Evolutionary conservation across 345 rosid species (phyloP), one percentile per base, ranked within the genome.

Genomic region (Balakata baccata): DNA sequence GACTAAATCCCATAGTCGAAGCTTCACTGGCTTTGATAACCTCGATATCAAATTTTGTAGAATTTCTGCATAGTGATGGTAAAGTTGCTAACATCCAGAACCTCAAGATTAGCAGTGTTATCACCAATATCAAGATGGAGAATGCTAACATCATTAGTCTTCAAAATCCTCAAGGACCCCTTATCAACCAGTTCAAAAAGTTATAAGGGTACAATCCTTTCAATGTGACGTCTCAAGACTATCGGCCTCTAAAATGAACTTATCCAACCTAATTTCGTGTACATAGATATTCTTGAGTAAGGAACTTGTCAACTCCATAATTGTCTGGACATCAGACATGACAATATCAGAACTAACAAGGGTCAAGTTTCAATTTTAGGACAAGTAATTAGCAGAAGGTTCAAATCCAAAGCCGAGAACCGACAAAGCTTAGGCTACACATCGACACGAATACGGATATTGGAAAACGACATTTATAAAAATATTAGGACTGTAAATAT

Each of bases 181-280:
- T 87, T 90, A 50, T 93, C 97, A 65, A 88, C 75, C 50, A 94
- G 88, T 75, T 94, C 93, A 77, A 90, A 92, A 41, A 83, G 71
- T 75, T 87, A n/a, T 93, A 41, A 92, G 85, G 43, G 84, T 87
- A 59, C 91, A 90, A 75, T 86, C 92, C 77, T 88, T 91, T 81
- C 90, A 82, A 66, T 92, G 90, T 83, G 90, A 86, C 54, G 58
- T 80, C 88, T 95, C 92, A 3, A 95, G 86, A 78, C 75, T 80
- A 74, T 92, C 96, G 20, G 99, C 96, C 71, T 94, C 96, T 84
- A 94, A 37, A 62, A 89, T 82, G 73, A 94, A 88, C 74, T 89
- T 92, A 80, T 90, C 93, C 86, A 89, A 83, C 63, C 86, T 88
- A 60, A 87, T 81, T n/a, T 86, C 85, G 76, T 84, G 90, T 49